Evolutionary conservation across 148 eudicot genomes (phyloP).

Genomic region (Cornus suecica): DNA sequence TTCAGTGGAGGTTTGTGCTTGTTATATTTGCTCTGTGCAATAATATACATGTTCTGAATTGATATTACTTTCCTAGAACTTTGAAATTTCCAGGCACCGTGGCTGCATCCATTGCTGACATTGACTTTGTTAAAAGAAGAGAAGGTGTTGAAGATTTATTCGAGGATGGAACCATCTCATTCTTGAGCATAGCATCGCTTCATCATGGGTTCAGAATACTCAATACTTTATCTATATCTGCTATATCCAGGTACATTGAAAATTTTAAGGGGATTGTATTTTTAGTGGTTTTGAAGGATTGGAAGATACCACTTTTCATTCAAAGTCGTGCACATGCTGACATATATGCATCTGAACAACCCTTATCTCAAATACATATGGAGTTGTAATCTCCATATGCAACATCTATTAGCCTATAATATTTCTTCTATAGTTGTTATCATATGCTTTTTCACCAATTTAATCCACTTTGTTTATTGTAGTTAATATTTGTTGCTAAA

Average conservation of each 20-base stretch:
- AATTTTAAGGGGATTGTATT: background rate
- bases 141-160: slow-evolving; percentile 74
- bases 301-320: background rate
- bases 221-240: slow-evolving; percentile 52
- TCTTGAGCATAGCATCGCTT: slow-evolving; percentile 79
- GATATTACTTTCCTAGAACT: background rate
- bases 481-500: too few species aligned
- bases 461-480: too few species aligned
- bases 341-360: background rate
- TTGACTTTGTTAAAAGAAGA: slow-evolving; percentile 82
- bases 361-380: background rate
- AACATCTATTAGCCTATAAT: too few species aligned
- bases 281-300: background rate
- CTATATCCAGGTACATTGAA: slow-evolving; percentile 58
- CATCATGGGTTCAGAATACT: slow-evolving; percentile 75
- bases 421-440: background rate
- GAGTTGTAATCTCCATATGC: background rate
- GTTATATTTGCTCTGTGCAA: background rate
- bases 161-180: slow-evolving; percentile 89
- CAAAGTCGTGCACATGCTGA: background rate
- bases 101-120: slow-evolving; percentile 91
- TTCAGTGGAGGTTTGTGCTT: slow-evolving; percentile 83
- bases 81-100: slow-evolving; percentile 69
- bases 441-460: too few species aligned
- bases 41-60: background rate